These are phyloP conservation scores for Saturnispora silvae DNA, from an alignment of 805 yeast genomes.

Conservation along the genomic window DNA sequence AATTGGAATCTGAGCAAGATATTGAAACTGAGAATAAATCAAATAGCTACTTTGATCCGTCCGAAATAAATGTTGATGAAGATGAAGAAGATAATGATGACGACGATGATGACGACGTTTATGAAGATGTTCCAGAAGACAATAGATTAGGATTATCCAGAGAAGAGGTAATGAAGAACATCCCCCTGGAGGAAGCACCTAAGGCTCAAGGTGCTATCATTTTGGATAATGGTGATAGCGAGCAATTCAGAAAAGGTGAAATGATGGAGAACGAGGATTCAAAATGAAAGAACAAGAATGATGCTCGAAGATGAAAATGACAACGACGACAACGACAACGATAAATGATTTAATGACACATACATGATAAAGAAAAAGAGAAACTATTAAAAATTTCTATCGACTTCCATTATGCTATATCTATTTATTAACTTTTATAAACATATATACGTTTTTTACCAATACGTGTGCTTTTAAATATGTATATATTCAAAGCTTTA, in stretches of 20 bases:
- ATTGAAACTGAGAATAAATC: not conserved
- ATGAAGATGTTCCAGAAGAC: not conserved
- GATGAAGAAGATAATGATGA: constrained; percentile 6
- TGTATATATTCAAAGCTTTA: no score
- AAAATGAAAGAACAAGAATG: not conserved
- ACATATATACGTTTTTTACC: no score
- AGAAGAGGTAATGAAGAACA: constrained; percentile 11
- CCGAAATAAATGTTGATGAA: constrained; percentile 1
- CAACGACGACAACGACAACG: not conserved
- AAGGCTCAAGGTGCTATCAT: constrained; percentile 22
- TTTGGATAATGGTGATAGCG: constrained; percentile 32
- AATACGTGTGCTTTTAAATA: no score
- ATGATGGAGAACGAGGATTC: constrained; percentile 12
- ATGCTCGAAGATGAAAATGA: constrained; percentile 10
- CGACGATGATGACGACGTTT: constrained; percentile 2
- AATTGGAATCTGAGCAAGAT: constrained; percentile 11
- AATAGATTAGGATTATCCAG: constrained; percentile 10
- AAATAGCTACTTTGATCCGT: constrained; percentile 5
- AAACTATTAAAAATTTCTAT: not conserved
- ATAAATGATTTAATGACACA: not conserved
- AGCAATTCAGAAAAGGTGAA: constrained; percentile 28
- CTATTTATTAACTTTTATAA: no score
- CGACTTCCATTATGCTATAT: no score
- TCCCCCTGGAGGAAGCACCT: constrained; percentile 14
- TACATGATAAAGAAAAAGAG: not conserved